Evolutionary conservation across 106 monocot species (phyloP), one percentile per base, ranked within the genome.

Genomic region (Platanthera zijinensis): DNA sequence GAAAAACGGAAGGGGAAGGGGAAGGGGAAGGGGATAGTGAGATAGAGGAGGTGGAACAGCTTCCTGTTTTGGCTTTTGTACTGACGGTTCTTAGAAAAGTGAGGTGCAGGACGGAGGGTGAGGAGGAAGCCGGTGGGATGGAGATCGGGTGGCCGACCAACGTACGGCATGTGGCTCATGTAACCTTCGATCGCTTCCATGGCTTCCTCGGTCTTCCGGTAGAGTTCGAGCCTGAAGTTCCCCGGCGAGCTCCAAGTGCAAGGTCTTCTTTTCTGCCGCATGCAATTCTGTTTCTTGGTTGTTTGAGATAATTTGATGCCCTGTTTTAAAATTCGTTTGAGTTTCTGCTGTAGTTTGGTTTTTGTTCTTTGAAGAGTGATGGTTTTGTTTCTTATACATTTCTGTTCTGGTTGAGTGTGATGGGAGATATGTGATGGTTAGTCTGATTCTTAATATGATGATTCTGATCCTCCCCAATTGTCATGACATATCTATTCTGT

Each of bases 61-160:
- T 84, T 2, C 86, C 84, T 4, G 39, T 92, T 62, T 78, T 88
- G 79, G 80, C 82, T 7, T 19, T 89, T 78, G 54, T 90, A 57
- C 50, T 86, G 69, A 69, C 84, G 50, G 71, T 79, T 52, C 17
- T 90, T 52, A 82, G 83, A 81, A 87, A 83, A 77, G 64, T 77
- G 10, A 82, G 83, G 39, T 87, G 87, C 82, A 86, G 81, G 77
- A 81, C 84, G 68, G 85, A 87, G 78, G 81, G 51, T 50, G 85
- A 75, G 32, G 87, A 88, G 69, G 83, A 70, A 48, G 76, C 74
- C 51, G 75, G 80, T 7, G 32, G 76, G 18, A 91, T 95, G 94
- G 94, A 95, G 87, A 95, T 95, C 75, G 92, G 92, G 39, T 87
- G 80, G 85, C 94, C 94, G 8, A 95, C 91, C 6, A 79, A 95